Base-by-base conservation (phyloP, 495 filamentous ascomycete species). In the Hypoxylon subgilvum region DNA sequence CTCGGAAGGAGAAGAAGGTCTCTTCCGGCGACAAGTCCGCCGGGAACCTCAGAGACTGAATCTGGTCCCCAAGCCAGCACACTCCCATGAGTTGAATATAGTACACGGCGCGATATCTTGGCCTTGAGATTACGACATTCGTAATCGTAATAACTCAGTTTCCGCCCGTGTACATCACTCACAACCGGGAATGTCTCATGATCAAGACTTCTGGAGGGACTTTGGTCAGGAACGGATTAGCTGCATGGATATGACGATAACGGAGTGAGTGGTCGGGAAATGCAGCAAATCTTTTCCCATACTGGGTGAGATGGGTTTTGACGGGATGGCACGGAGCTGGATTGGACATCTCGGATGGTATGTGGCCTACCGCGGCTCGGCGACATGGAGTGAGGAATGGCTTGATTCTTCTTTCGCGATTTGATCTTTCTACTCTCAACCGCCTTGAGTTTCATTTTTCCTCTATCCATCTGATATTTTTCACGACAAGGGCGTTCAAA, bases 1-100 rank as follows among this genome's bases (percentile, higher is more conserved):
- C 82, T 18, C 75, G 83, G 44, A 97, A 95, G 77, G 89, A 94
- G 69, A 88, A 85, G 70, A 92, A 92, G 76, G 76, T 79, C 65
- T 59, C 45, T 10, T 61, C 88, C 69, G 22, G 73, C 63, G 71
- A 90, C 79, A 45, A 76, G 74, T 31, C 78, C 23, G 23, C 8
- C 72, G 32, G 74, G 82, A 5, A 21, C 53, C 3, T 55, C 55
- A 2, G 52, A 46, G 18, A 52, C 21, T 13, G 18, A 53, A 23
- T 22, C n/a, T 25, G 19, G 36, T 12, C 32, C 16, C 14, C 6
- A 34, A 14, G n/a, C 31, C 17, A 13, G 40, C 16, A 25, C 10
- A 1, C 9, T 1, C 6, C 41, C 30, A 14, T 3, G 13, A 55
- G 10, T 23, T 16, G 23, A 48, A 48, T 40, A 38, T 44, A 35